Evolutionary conservation across 2,329 filamentous ascomycete genomes (phyloP), one percentile per base, ranked within the genome.

Genomic region (Cladophialophora yegresii): DNA sequence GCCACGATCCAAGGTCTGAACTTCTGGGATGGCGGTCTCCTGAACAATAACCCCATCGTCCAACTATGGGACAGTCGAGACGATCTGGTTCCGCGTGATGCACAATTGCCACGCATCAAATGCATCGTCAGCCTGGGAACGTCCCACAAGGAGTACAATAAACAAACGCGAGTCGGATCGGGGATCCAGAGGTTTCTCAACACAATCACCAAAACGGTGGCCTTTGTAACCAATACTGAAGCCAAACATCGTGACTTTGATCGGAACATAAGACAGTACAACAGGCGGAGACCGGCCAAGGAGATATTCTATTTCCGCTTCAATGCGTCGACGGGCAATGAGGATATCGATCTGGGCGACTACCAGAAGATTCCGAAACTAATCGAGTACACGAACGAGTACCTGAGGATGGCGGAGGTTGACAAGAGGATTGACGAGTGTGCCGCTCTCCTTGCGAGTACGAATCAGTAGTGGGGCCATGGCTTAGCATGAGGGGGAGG

Each of bases 171-270:
- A 36, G 58, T 53, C 13, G 57, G 32, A 23, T 30, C 36, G 16
- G 50, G 50, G 16, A 47, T 65, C 20, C 30, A 26, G 13, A 58
- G 56, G 49, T 64, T 68, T 49, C 59, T 68, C 61, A 66, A 62
- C 32, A 65, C 62, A 1, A 43, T 65, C 16, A 62, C 62, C 16
- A 66, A 65, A 55, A 64, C 61, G 7, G 61, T 66, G 7, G 58
- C 58, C 23, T 65, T 67, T 60, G 64, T 59, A 23, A 69, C 67
- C 51, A 69, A 69, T 36, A 67, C 67, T 20, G 65, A 69, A 55
- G 67, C 67, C 33, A 69, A 69, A 54, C 67, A 69, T 49, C 64
- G 60, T n/a, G 67, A 69, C 53, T 69, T 69, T 30, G 64, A 67
- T 20, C 63, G 62, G 13, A 69, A 69, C 36, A 69, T 65, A 54